These are phyloP conservation scores for Podila horticola DNA, from an alignment of 192 early-diverging fungal species.

Conservation along the genomic window DNA sequence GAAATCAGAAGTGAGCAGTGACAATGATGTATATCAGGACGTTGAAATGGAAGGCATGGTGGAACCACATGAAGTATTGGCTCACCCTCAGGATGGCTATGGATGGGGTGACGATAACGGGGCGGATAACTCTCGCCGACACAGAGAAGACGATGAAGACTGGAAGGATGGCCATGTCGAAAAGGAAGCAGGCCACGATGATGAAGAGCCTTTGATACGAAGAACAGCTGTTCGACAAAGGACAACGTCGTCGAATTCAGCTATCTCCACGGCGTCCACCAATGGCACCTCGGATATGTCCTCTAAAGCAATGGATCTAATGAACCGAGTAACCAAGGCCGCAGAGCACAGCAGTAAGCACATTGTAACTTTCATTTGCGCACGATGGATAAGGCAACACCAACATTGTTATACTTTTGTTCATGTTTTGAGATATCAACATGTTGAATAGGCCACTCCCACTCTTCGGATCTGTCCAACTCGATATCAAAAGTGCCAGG, in stretches of 20 bases:
- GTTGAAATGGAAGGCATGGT: background rate
- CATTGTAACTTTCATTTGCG: background rate
- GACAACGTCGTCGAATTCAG: background rate
- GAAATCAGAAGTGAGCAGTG: background rate
- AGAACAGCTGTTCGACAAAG: background rate
- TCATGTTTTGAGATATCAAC: background rate
- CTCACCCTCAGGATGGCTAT: constrained; percentile 44
- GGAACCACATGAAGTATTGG: background rate
- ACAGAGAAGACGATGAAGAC: background rate
- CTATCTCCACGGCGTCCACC: background rate
- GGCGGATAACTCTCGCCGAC: background rate
- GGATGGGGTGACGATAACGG: constrained; percentile 26
- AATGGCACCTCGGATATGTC: background rate
- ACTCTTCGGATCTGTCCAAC: background rate
- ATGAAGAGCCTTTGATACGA: constrained; percentile 8
- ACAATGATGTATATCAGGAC: background rate
- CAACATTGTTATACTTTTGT: background rate
- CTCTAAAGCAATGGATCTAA: background rate
- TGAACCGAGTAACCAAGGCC: constrained; percentile 24
- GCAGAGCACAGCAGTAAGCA: constrained; percentile 7
- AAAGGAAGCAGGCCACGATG: background rate
- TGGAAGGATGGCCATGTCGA: background rate
- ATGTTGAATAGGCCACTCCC: background rate
- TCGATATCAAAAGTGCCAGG: background rate
- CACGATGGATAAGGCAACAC: no score